A percentile compares a stretch with the other conserved stretches of the same genome.
Evolutionary conservation across 23 red algal species (phyloP).

Genomic region (Chondrus crispus): DNA sequence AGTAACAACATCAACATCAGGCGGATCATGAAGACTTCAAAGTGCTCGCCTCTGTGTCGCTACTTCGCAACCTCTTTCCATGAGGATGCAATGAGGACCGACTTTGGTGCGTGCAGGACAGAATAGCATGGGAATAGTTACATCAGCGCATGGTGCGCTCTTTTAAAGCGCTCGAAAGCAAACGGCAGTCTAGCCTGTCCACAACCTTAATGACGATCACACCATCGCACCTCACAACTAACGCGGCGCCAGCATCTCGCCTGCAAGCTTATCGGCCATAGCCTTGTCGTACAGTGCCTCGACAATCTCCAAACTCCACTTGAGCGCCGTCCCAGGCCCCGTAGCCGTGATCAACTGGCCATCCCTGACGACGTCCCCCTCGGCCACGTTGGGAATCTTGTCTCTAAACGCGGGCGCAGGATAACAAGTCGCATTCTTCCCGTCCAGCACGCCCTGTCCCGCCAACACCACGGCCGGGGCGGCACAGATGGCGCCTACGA

Average conservation of each 20-base stretch:
- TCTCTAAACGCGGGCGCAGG: constrained; percentile 71
- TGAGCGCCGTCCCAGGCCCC: constrained; percentile 92
- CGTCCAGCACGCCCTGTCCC: constrained; percentile 69
- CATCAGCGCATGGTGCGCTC: too few species aligned
- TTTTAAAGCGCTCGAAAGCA: too few species aligned
- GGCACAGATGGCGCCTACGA: constrained; percentile 91
- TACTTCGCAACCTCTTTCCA: too few species aligned
- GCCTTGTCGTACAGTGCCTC: constrained; percentile 71
- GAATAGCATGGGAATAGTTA: too few species aligned
- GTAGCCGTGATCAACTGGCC: constrained; percentile 75
- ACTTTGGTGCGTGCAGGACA: too few species aligned
- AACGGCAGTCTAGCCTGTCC: too few species aligned
- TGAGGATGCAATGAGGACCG: too few species aligned
- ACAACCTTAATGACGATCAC: too few species aligned
- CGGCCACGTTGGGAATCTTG: constrained; percentile 54
- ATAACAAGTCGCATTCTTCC: constrained; percentile 84
- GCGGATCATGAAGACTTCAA: too few species aligned
- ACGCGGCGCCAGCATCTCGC: constrained; percentile 46
- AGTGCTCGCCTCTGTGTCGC: too few species aligned
- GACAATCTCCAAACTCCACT: constrained; percentile 76
- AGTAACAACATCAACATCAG: too few species aligned
- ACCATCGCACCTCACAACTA: neutral
- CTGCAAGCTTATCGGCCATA: constrained; percentile 77
- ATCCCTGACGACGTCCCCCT: constrained; percentile 68
- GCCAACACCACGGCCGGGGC: constrained; percentile 89